Evolutionary conservation across 2,329 filamentous ascomycete genomes (phyloP).

Genomic region (Ophiostoma novo-ulmi): DNA sequence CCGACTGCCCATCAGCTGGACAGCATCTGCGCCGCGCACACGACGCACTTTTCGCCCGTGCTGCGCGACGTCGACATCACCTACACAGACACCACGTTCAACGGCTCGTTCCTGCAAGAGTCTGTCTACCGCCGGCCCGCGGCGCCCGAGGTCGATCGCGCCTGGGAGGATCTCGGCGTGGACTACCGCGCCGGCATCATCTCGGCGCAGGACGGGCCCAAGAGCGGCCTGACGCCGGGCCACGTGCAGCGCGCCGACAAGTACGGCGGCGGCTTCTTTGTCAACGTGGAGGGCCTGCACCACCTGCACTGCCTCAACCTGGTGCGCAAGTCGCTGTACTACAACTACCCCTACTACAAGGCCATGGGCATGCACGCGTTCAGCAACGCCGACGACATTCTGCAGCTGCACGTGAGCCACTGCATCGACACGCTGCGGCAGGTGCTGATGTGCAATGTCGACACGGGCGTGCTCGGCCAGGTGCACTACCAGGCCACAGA

Average conservation of each 20-base stretch:
- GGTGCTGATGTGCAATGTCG: conserved; percentile 58
- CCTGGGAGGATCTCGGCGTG: conserved; percentile 42
- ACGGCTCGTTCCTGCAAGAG: conserved; percentile 53
- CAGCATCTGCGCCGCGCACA: conserved; percentile 23
- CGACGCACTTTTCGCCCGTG: conserved; percentile 31
- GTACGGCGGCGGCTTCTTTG: conserved; percentile 55
- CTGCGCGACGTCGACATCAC: conserved; percentile 34
- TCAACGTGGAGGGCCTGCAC: conserved; percentile 54
- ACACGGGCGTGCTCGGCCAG: conserved; percentile 56
- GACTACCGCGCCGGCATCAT: conserved; percentile 48
- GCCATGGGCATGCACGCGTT: conserved; percentile 48
- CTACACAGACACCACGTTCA: conserved; percentile 42
- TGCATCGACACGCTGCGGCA: conserved; percentile 59
- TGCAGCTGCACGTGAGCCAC: conserved; percentile 55
- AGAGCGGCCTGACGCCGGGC: conserved; percentile 47
- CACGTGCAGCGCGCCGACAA: conserved; percentile 52
- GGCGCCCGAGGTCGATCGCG: conserved; percentile 51
- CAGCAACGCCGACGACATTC: conserved; percentile 49
- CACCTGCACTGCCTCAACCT: conserved; percentile 58
- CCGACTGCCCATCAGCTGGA: conserved; percentile 18
- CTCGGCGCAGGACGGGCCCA: conserved; percentile 43
- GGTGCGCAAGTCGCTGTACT: conserved; percentile 53
- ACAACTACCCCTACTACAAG: conserved; percentile 56
- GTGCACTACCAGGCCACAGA: conserved; percentile 49
- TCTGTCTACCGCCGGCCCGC: conserved; percentile 48